Conservation (phyloP, 257 asterid species). For the Przewalskia tangutica region DNA sequence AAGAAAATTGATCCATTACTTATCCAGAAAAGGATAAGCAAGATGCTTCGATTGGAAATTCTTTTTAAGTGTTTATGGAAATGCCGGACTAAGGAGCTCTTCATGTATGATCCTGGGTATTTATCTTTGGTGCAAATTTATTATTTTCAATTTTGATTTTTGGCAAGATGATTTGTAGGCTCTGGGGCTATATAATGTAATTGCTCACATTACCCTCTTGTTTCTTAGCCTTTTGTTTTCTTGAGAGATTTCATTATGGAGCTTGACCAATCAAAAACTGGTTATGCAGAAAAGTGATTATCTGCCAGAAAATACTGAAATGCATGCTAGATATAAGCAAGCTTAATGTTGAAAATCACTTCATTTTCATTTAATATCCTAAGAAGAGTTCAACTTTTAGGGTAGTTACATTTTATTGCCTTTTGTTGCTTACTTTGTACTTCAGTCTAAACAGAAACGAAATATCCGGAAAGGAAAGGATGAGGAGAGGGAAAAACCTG, state of each 20-base stretch:
- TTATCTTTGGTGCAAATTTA: background rate
- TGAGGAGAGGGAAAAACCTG: conserved; percentile 44
- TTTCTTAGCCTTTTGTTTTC: background rate
- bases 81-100: background rate
- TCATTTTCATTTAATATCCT: background rate
- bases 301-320: background rate
- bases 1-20: background rate
- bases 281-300: background rate
- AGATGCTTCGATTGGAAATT: background rate
- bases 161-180: background rate
- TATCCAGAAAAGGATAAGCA: background rate
- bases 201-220: background rate
- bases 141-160: background rate
- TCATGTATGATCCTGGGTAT: background rate
- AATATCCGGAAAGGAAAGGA: conserved; percentile 66
- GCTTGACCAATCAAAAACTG: background rate
- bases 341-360: background rate
- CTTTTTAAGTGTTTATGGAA: background rate
- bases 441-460: conserved; percentile 70
- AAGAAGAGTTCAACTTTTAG: background rate
- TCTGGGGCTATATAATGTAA: background rate
- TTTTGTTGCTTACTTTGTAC: background rate
- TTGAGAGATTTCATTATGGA: background rate
- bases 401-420: background rate
- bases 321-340: background rate